Base-by-base conservation (phyloP, 1,139 yeast species). In the Taphrina populina region DNA sequence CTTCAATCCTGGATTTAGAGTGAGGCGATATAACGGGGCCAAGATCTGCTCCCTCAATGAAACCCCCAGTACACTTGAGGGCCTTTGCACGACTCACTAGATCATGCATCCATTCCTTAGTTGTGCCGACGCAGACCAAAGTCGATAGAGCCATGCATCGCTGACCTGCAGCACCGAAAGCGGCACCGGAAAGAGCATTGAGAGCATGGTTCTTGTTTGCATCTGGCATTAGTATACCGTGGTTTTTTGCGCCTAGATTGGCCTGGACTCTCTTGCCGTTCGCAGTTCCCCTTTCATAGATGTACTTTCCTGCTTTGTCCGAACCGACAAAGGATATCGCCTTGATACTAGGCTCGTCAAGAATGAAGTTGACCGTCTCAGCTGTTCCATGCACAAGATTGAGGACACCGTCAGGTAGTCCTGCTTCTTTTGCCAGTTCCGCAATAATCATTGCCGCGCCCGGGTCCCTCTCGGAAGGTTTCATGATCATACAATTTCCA, bases 151-250 rank as follows among this genome's bases (percentile, higher is more conserved):
- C 90, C 90, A 84, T 83, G 71, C 92, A 83, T 69, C 92, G 78
- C 73, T 83, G 90, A 59, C 92, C 92, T 32, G 90, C 90, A 59
- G 92, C 92, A 37, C 92, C 92, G 65, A 84, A 84, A 20, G 88
- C 87, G 41, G 92, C 88, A 45, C 90, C 90, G 57, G 76, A 82
- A 41, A 83, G 71, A 24, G 87, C 83, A 66, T 81, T 82, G 62
- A 84, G 71, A 58, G 85, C 81, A 62, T 81, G 84, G 61, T 72
- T 70, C 68, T 80, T 81, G 71, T 81, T 78, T 30, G 90, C 88
- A 65, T 83, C 90, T 6, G 88, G 88, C 62, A 82, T 75, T 29
- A 83, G 79, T 46, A 83, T 80, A 67, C 84, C 80, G 69, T 83
- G 90, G 73, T 83, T 83, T 71, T 83, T 83, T 44, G 90, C 90